Conservation (phyloP, 306 rosid genomes). For the Fragaria ananassa region DNA sequence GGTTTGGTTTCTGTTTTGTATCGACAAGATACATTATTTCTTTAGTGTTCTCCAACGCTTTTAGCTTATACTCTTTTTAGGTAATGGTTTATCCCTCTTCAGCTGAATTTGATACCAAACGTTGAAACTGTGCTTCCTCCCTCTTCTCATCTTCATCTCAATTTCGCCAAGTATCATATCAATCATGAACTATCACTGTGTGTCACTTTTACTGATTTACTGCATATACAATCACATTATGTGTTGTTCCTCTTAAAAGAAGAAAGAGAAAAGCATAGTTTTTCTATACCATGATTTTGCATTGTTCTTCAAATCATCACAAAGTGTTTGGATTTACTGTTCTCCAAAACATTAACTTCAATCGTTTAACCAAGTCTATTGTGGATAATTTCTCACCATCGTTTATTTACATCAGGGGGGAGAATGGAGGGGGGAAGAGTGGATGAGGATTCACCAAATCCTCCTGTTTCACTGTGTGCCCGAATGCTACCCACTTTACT, state of each 20-base stretch:
- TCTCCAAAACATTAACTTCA: background rate
- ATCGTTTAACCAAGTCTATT: background rate
- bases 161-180: background rate
- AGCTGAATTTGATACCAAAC: background rate
- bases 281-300: background rate
- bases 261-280: background rate
- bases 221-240: background rate
- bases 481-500: background rate
- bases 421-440: conserved; percentile 45
- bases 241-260: background rate
- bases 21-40: background rate
- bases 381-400: conserved; percentile 3
- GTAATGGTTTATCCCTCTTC: background rate
- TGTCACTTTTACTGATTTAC: background rate
- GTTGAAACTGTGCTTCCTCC: background rate
- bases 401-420: conserved; percentile 23
- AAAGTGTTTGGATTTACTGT: background rate
- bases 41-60: background rate
- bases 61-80: background rate
- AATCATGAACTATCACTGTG: background rate
- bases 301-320: background rate
- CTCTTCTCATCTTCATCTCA: background rate
- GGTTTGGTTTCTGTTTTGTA: background rate
- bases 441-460: conserved; percentile 40
- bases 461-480: background rate